These are phyloP conservation scores for Sphaerulina vaccinii DNA, from an alignment of 2,329 filamentous ascomycete genomes.

Conservation along the genomic window DNA sequence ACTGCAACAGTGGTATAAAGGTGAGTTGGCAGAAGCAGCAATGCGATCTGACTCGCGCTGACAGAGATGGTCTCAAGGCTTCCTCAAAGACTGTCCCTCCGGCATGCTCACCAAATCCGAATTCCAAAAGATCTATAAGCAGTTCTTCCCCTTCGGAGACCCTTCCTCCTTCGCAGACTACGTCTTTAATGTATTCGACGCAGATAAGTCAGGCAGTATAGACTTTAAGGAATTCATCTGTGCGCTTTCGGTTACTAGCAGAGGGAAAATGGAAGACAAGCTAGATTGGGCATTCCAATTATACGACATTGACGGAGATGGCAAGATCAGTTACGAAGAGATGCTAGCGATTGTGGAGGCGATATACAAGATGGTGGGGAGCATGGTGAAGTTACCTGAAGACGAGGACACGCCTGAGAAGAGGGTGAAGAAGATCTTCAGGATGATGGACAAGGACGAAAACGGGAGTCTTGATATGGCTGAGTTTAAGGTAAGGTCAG, in stretches of 20 bases:
- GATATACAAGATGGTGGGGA: slow-evolving; percentile 99
- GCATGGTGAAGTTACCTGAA: slow-evolving; percentile 97
- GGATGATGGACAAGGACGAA: slow-evolving; percentile 99
- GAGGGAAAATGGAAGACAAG: slow-evolving; percentile 99
- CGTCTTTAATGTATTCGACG: slow-evolving; percentile 98
- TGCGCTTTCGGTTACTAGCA: slow-evolving; percentile 91
- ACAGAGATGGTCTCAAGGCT: slow-evolving; percentile 61
- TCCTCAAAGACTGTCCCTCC: slow-evolving; percentile 96
- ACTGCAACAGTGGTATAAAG: slow-evolving; percentile 99
- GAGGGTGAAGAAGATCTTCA: slow-evolving; percentile 95
- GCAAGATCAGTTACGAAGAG: slow-evolving; percentile 98
- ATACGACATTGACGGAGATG: slow-evolving; percentile 98
- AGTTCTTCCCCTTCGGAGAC: slow-evolving; percentile 98
- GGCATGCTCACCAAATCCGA: slow-evolving; percentile 97
- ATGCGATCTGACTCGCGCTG: neutral
- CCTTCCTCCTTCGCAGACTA: slow-evolving; percentile 97
- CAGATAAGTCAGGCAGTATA: slow-evolving; percentile 94
- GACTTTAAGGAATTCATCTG: slow-evolving; percentile 99
- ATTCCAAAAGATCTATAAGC: slow-evolving; percentile 99
- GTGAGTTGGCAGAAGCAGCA: slow-evolving; percentile 50
- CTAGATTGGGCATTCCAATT: slow-evolving; percentile 99
- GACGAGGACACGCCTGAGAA: slow-evolving; percentile 99
- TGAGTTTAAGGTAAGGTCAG: slow-evolving; percentile 70
- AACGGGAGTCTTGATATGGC: slow-evolving; percentile 95
- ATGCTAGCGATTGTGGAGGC: slow-evolving; percentile 99